Conservation (phyloP, 768 basidiomycete genomes). For the Piloderma croceum region DNA sequence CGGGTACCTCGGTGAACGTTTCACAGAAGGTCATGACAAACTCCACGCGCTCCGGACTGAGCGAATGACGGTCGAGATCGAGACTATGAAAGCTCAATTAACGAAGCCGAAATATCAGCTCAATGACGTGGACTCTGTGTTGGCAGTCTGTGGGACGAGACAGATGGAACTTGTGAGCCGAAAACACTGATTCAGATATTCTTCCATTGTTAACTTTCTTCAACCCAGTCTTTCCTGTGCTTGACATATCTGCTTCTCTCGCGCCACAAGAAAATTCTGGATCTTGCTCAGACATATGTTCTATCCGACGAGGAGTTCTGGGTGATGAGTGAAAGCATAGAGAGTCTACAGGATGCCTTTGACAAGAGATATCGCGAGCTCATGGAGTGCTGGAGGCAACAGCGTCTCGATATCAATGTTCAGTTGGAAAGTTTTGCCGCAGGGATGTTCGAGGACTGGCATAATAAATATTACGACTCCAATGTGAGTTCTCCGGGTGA, state of each 20-base stretch:
- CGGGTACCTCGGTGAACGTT: conserved; percentile 1
- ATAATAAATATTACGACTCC: no score
- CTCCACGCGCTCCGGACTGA: conserved; percentile 6
- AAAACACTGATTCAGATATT: conserved; percentile 8
- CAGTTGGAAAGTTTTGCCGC: conserved; percentile 15
- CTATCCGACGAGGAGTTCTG: conserved; percentile 14
- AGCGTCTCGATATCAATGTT: conserved; percentile 15
- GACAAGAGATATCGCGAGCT: conserved; percentile 14
- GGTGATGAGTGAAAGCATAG: conserved; percentile 16
- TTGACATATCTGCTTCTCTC: conserved; percentile 17
- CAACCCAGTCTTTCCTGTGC: conserved; percentile 13
- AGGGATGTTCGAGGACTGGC: conserved; percentile 21
- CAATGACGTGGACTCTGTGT: conserved; percentile 10
- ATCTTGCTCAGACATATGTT: conserved; percentile 11
- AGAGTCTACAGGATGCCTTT: conserved; percentile 15
- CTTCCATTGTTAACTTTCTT: not conserved
- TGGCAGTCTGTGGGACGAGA: not conserved
- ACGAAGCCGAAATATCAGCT: conserved; percentile 12
- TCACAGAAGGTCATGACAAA: conserved; percentile 4
- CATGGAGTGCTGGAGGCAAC: conserved; percentile 19
- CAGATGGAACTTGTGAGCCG: not conserved
- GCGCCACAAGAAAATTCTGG: conserved; percentile 16
- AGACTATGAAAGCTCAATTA: conserved; percentile 4
- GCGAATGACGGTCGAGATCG: conserved; percentile 10
- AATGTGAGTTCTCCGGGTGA: no score